A percentile compares a stretch with the other conserved stretches of the same genome.
These are phyloP conservation scores for Fusarium marasasianum DNA, from an alignment of 2,329 filamentous ascomycete species.

Conservation along the genomic window DNA sequence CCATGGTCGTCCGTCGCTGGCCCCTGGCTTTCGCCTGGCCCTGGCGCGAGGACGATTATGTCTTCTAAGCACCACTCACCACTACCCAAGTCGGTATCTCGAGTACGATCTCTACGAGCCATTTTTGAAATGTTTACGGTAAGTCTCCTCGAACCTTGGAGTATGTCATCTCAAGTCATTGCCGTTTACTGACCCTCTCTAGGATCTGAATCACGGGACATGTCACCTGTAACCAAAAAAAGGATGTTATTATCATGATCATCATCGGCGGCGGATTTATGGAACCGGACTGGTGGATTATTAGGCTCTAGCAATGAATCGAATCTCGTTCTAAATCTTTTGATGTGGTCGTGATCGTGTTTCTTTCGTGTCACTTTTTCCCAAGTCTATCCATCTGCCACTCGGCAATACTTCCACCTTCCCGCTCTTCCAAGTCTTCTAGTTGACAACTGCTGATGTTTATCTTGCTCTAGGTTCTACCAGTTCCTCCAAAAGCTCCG, in stretches of 20 bases:
- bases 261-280: not conserved
- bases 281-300: not conserved
- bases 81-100: not conserved
- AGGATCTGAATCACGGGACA: not conserved
- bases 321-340: not conserved
- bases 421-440: not conserved
- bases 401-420: not conserved
- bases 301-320: not conserved
- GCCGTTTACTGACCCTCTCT: not conserved
- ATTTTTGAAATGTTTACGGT: not conserved
- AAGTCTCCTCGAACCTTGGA: not conserved
- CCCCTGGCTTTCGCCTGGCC: not conserved
- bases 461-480: not conserved
- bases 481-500: slow-evolving; percentile 45
- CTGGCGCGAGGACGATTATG: not conserved
- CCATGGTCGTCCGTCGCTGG: not conserved
- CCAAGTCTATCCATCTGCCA: not conserved
- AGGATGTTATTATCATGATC: not conserved
- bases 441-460: not conserved
- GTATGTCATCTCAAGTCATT: not conserved
- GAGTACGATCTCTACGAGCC: not conserved
- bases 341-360: not conserved
- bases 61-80: not conserved
- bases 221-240: not conserved
- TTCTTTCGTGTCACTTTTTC: not conserved